Evolutionary conservation across 2,329 filamentous ascomycete genomes (phyloP).

Genomic region (Talaromyces sp.): DNA sequence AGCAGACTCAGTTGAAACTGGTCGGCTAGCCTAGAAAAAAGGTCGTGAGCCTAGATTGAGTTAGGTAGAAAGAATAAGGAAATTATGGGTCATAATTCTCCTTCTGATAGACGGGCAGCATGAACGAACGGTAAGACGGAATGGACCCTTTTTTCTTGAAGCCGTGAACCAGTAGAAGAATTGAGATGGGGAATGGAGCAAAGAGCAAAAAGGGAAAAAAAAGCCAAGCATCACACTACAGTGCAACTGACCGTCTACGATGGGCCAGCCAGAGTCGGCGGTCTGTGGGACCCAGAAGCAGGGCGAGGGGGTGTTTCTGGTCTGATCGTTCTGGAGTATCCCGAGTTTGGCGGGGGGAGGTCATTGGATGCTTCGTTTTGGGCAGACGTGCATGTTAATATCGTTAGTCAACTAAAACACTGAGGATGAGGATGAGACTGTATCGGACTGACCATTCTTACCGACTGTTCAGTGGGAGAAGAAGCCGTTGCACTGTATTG

Average conservation of each 20-base stretch:
- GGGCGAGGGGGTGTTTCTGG: constrained; percentile 24
- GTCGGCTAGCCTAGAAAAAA: not conserved
- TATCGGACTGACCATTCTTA: not conserved
- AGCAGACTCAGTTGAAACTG: not conserved
- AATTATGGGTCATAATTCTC: constrained; percentile 1
- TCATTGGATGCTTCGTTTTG: constrained; percentile 38
- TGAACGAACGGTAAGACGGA: constrained; percentile 4
- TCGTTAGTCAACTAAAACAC: not conserved
- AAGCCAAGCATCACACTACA: constrained; percentile 7
- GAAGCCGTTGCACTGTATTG: not conserved
- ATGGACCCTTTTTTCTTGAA: not conserved
- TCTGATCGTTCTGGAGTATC: constrained; percentile 27
- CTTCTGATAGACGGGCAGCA: not conserved
- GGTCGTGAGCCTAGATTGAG: constrained; percentile 4
- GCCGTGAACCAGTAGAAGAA: constrained; percentile 6
- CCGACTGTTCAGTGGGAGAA: not conserved
- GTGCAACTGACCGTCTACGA: not conserved
- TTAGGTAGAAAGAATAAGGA: constrained; percentile 4
- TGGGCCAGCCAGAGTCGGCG: constrained; percentile 19
- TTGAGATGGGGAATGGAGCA: constrained; percentile 1
- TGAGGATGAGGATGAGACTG: not conserved
- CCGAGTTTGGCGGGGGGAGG: constrained; percentile 26
- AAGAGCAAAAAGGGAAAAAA: not conserved
- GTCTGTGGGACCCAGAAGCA: constrained; percentile 31
- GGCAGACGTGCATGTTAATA: constrained; percentile 31